Conservation (phyloP, 2,329 filamentous ascomycete genomes). For the Xylaria sp. region DNA sequence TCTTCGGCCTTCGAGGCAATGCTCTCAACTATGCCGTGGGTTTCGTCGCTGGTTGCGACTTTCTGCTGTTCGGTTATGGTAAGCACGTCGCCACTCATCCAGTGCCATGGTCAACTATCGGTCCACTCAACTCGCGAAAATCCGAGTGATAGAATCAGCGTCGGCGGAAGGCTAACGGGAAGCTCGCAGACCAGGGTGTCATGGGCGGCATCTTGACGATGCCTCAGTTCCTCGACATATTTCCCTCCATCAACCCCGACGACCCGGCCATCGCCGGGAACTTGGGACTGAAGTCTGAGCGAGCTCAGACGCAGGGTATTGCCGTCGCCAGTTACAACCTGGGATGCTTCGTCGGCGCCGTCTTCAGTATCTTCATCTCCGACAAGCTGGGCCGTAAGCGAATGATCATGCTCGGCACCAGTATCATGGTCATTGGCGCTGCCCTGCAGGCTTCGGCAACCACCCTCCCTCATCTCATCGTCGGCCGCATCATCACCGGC, state of each 20-base stretch:
- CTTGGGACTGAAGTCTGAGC: conserved; percentile 51
- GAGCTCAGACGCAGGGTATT: conserved; percentile 64
- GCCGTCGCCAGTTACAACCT: conserved; percentile 67
- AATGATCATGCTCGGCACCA: conserved; percentile 67
- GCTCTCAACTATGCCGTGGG: conserved; percentile 75
- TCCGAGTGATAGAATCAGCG: conserved; percentile 46
- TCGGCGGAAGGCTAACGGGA: conserved; percentile 18
- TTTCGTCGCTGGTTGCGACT: conserved; percentile 78
- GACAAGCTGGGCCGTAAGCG: conserved; percentile 67
- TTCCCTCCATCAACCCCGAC: conserved; percentile 65
- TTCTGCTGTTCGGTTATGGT: conserved; percentile 71
- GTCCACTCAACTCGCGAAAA: too few relatives aligned
- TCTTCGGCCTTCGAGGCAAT: conserved; percentile 73
- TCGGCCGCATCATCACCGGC: conserved; percentile 62
- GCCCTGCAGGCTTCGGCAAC: conserved; percentile 54
- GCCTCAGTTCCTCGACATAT: conserved; percentile 65
- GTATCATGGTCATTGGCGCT: conserved; percentile 68
- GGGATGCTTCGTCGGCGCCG: conserved; percentile 66
- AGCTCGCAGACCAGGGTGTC: conserved; percentile 72
- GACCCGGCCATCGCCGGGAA: conserved; percentile 49
- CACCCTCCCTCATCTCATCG: conserved; percentile 64
- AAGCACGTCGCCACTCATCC: conserved; percentile 35
- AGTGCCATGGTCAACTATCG: too few relatives aligned
- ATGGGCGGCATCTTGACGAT: conserved; percentile 81
- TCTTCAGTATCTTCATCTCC: conserved; percentile 61